Conservation (phyloP, 768 basidiomycete species). For the Pilatotrama ljubarskyi region DNA sequence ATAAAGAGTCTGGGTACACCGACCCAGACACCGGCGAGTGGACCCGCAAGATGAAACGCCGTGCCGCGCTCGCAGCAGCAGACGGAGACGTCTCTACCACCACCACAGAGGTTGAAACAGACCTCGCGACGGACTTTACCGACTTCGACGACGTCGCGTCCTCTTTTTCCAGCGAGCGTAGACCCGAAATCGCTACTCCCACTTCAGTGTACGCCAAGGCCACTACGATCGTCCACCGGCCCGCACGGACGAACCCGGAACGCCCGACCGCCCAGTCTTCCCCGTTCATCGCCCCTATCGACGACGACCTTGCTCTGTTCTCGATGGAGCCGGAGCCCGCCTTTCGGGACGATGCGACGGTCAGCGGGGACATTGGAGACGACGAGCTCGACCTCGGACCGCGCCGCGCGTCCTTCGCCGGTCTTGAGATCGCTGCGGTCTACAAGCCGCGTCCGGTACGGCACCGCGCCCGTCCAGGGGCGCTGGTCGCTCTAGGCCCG, state of each 20-base stretch:
- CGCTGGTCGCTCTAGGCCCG: conserved; percentile 1
- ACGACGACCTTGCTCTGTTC: conserved; percentile 42
- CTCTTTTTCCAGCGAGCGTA: conserved; percentile 11
- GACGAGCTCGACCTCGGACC: conserved; percentile 12
- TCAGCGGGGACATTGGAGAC: conserved; percentile 7
- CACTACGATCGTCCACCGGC: conserved; percentile 18
- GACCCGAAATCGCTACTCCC: conserved; percentile 7
- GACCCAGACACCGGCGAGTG: conserved; percentile 37
- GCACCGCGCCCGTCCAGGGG: conserved; percentile 38
- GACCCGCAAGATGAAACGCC: conserved; percentile 34
- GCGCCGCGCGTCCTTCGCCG: conserved; percentile 39
- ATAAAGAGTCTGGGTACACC: conserved; percentile 36
- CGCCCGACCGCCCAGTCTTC: conserved; percentile 27
- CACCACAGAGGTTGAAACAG: conserved; percentile 42
- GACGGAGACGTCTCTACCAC: conserved; percentile 21
- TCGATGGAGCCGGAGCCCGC: conserved; percentile 47
- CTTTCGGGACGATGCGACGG: conserved; percentile 33
- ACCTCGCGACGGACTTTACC: conserved; percentile 37
- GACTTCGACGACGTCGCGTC: conserved; percentile 38
- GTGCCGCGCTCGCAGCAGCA: conserved; percentile 22
- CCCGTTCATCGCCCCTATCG: conserved; percentile 25
- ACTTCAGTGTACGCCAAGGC: background rate
- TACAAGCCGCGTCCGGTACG: conserved; percentile 72
- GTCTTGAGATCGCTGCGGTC: conserved; percentile 69
- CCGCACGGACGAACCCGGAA: conserved; percentile 30